Base-by-base conservation (phyloP, 164 flowering plant species). In the Hamamelis virginiana region DNA sequence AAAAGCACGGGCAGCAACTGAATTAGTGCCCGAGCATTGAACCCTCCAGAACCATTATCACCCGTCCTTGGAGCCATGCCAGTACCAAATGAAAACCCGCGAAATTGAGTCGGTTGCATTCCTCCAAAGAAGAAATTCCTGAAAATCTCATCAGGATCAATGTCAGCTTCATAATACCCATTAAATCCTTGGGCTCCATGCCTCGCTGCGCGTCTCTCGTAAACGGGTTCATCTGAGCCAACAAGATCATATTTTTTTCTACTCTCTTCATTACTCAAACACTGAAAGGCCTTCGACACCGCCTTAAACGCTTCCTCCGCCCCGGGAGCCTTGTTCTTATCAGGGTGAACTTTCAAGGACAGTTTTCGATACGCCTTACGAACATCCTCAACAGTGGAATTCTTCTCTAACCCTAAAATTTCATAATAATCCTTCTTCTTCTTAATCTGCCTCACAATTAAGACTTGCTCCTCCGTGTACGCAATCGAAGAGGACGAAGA, bases 281-380 rank as follows among this genome's bases (percentile, higher is more conserved):
- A 94, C 81, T 91, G 92, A 79, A 91, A 94, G 3, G 98, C 97
- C 76, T 86, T 94, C 0, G 98, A 94, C 4, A 94, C 98, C 13
- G 79, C 69, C 84, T 94, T 94, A 71, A 94, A 94, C 0, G 98
- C 96, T 70, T 94, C 98, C 75, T 94, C 98, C 0, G 98, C 87
- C 3, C 98, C 98, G 1, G 98, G 96, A 0, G 98, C 92, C 55
- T 78, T 80, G 82, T 94, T 94, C 82, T 94, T 94, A 68, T 94
- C 98, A 0, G 98, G 97, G 61, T 94, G 98, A 53, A 94, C 97
- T 67, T 91, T 94, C 82, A 94, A 65, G 0, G 97, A 94, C 52
- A 94, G 64, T 64, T 94, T 94, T 50, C 96, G 67, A 66, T 94
- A 94, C 0, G 94, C 89, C 80, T 94, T 94, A 60, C 93, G 75